These are phyloP conservation scores for Diaporthe helianthi DNA, from an alignment of 2,329 filamentous ascomycete species.

Conservation along the genomic window DNA sequence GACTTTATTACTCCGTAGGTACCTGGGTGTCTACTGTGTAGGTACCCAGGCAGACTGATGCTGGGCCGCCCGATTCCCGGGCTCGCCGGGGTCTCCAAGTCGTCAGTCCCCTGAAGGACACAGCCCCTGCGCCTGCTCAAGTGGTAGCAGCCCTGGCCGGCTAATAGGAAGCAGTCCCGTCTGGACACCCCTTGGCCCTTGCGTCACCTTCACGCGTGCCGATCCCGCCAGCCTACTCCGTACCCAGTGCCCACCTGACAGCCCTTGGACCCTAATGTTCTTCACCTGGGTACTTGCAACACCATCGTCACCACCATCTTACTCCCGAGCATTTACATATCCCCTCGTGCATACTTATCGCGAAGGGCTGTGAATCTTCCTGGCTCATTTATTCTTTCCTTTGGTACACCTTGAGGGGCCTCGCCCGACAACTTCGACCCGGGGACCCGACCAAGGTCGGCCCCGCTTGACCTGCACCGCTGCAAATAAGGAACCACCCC, in stretches of 20 bases:
- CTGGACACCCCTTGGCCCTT: slow-evolving; percentile 10
- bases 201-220: slow-evolving; percentile 17
- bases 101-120: background rate
- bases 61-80: background rate
- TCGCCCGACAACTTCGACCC: background rate
- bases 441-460: slow-evolving; percentile 22
- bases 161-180: slow-evolving; percentile 4
- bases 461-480: slow-evolving; percentile 22
- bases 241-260: slow-evolving; percentile 16
- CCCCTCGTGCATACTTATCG: background rate
- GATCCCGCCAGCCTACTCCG: background rate
- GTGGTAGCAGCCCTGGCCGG: background rate
- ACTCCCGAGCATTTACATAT: background rate
- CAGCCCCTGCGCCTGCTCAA: too few species aligned
- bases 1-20: too few species aligned
- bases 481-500: background rate
- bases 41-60: too few species aligned
- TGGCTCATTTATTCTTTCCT: background rate
- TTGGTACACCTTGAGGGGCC: background rate
- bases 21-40: too few species aligned
- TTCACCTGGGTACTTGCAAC: background rate
- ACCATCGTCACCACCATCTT: background rate
- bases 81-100: slow-evolving; percentile 4
- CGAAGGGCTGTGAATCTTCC: background rate
- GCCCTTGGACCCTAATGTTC: background rate